Percentiles rank a stretch among this genome's conserved stretches.
Evolutionary conservation across 2,329 filamentous ascomycete species (phyloP).

Genomic region (Rhytidhysteron rufulum): DNA sequence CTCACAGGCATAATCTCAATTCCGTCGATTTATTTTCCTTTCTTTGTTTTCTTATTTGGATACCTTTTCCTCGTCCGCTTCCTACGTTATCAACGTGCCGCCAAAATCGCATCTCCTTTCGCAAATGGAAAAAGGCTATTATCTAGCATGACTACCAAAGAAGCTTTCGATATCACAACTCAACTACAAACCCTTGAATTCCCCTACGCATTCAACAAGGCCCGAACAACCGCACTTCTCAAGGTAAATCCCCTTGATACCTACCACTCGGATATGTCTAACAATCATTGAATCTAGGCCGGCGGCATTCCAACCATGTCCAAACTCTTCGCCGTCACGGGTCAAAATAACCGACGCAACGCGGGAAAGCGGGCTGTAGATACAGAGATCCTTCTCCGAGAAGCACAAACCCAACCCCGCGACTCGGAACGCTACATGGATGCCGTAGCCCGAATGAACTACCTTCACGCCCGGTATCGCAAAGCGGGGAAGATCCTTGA

Average conservation of each 20-base stretch:
- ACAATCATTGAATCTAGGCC: too few relatives aligned
- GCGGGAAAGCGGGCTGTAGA: constrained; percentile 15
- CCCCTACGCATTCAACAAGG: constrained; percentile 24
- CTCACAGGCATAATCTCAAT: too few relatives aligned
- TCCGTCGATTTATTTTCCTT: too few relatives aligned
- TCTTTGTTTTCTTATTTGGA: too few relatives aligned
- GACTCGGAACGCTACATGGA: constrained; percentile 17
- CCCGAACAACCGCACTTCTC: constrained; percentile 20
- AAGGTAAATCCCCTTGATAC: too few relatives aligned
- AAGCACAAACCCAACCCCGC: constrained; percentile 9
- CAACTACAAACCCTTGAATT: constrained; percentile 31
- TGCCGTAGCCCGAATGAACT: constrained; percentile 59
- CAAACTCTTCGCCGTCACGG: constrained; percentile 12
- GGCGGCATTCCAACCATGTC: constrained; percentile 19
- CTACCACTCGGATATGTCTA: too few relatives aligned
- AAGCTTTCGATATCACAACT: constrained; percentile 23
- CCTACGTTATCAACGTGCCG: constrained; percentile 11
- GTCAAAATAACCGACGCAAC: constrained; percentile 6
- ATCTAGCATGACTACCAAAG: constrained; percentile 28
- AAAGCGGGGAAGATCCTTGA: constrained; percentile 54
- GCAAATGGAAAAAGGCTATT: constrained; percentile 10
- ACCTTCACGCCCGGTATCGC: constrained; percentile 54
- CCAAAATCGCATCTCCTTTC: constrained; percentile 10
- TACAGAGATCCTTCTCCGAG: constrained; percentile 13
- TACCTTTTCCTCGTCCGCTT: constrained; percentile 12